phyloP scores from a whole-genome alignment of 768 basidiomycete genomes.

The Daedalea quercina region DNA sequence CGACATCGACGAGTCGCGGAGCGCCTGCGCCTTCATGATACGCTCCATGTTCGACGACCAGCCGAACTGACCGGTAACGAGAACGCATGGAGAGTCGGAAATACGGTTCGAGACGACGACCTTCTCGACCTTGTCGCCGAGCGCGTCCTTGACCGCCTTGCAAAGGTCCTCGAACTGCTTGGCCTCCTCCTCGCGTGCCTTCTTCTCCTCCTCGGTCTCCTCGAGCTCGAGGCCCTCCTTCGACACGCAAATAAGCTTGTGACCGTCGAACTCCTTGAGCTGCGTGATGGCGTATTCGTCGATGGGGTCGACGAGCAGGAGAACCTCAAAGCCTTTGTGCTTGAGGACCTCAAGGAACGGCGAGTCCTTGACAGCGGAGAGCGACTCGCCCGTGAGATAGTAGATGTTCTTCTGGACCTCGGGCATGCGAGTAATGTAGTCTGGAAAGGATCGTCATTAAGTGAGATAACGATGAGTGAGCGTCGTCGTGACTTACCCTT shows the following conservation, averaged over 20 bases:
- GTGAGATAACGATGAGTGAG: not conserved
- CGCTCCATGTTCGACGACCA: conserved; percentile 99
- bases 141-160: conserved; percentile 94
- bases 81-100: conserved; percentile 91
- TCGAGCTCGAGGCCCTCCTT: conserved; percentile 99
- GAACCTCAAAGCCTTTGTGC: conserved; percentile 98
- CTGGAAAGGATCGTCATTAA: conserved; percentile 29
- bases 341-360: conserved; percentile 99
- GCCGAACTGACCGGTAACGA: conserved; percentile 98
- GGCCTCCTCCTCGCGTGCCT: conserved; percentile 76
- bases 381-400: conserved; percentile 98
- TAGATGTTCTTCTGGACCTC: conserved; percentile 98
- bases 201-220: conserved; percentile 98
- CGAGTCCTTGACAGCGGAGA: conserved; percentile 84
- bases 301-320: conserved; percentile 96
- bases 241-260: conserved; percentile 95
- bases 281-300: conserved; percentile 99
- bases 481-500: conserved; percentile 57
- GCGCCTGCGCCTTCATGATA: conserved; percentile 99
- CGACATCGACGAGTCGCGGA: conserved; percentile 95
- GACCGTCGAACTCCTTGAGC: conserved; percentile 97
- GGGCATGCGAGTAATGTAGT: conserved; percentile 99
- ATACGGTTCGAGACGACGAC: conserved; percentile 98
- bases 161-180: conserved; percentile 83
- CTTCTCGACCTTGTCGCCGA: conserved; percentile 99